Base-by-base conservation (phyloP, 1,284 basidiomycete genomes). In the Anthracocystis walkeri region DNA sequence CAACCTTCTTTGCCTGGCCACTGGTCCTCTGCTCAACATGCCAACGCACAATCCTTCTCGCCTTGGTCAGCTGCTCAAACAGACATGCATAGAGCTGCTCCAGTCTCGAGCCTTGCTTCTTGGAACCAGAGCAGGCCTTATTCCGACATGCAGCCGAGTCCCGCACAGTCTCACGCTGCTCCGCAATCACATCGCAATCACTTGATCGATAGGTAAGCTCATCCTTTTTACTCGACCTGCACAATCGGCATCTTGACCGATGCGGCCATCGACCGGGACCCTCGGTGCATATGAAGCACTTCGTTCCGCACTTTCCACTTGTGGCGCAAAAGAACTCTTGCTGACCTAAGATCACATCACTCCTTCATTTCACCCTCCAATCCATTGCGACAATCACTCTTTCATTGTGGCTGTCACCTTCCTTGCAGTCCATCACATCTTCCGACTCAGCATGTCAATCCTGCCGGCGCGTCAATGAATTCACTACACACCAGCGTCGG, bases 121-220 rank as follows among this genome's bases (percentile, higher is more conserved):
- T 70, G 60, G 61, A 56, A 70, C 41, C 21, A 35, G 7, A 40
- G 23, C 51, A 58, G 63, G 55, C 60, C 60, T 62, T 62, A 58
- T 62, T 41, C 59, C 23, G 48, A 48, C 42, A 52, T 58, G 66
- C 66, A 68, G 46, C 46, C 55, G n/a, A 57, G 29, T 23, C 27
- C 12, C 20, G 20, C 31, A 11, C 31, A 50, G 14, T 33, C 27
- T n/a, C 44, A 53, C 7, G 23, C 41, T n/a, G 16, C 25, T 29
- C 38, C 31, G 14, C 45, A 31, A 31, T 35, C 52, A n/a, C 45
- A 62, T 27, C 51, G 56, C 40, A 44, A 52, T 23, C 23, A 27
- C 29, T 55, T 56, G 0, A 33, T 55, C 12, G 55, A 57, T 45
- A 63, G 60, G 66, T 68, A 52, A 68, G 66, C 49, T 31, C 11